Evolutionary conservation across 352 stramenopile species (phyloP), one percentile per base, ranked within the genome.

Genomic region (Globisporangium mamillatum): DNA sequence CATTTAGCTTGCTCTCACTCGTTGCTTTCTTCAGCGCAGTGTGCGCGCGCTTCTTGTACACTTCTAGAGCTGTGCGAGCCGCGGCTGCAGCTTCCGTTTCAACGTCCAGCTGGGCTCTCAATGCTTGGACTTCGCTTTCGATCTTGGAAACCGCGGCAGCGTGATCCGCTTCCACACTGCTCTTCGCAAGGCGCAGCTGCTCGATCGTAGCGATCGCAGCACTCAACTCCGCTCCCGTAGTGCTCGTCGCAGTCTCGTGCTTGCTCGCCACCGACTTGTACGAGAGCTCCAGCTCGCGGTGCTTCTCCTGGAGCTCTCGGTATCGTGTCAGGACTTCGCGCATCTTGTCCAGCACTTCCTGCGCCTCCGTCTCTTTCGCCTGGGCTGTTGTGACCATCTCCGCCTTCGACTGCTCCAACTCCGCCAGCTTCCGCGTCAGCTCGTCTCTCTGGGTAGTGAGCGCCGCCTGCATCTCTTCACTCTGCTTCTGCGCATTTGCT

Each of bases 41-140:
- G 36, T 88, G 82, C 0, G 86, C 86, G 24, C 86, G 82, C 66
- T 91, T 91, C 77, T 91, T 93, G 75, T 94, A 94, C 53, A 77
- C 79, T 66, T 92, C 86, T 20, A 94, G 75, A n/a, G 86, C 84
- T 4, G 74, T 70, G 0, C 79, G 75, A 3, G 83, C 81, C 36
- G 82, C 79, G 34, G 70, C 74, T 0, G 84, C 75, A 14, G 70
- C 83, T 55, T 90, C 81, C 32, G 73, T 81, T 72, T 92, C 82
- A 12, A 78, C 59, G 50, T 82, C 60, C 4, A 89, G 63, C 67
- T 90, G 69, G 1, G 71, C 34, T 53, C 74, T 70, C 16, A 86
- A 50, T 20, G 77, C 55, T 9, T 50, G 38, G 5, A 79, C 32
- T 32, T 81, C 68, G 10, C 63, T 70, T 41, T 83, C 68, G 1